phyloP scores from a whole-genome alignment of 139 green algal genomes.

The Chlamydomonas eustigma region DNA sequence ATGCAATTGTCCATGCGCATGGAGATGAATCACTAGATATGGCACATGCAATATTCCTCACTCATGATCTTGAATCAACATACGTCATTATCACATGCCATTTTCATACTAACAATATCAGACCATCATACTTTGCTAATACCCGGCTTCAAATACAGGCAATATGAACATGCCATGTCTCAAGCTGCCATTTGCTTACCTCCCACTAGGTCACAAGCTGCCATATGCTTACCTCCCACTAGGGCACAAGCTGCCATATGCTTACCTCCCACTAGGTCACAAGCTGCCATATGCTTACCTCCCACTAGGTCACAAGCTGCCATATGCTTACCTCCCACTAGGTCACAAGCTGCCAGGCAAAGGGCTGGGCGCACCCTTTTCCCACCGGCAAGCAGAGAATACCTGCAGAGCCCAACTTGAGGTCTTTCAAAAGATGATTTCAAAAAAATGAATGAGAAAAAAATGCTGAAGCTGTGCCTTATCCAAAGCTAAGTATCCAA shows the following conservation, averaged over 20 bases:
- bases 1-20: no score
- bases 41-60: no score
- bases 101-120: no score
- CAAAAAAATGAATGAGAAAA: neutral
- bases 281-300: neutral
- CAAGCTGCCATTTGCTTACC: no score
- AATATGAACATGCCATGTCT: neutral
- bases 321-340: constrained; percentile 78
- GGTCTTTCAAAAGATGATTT: no score
- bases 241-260: neutral
- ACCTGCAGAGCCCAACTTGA: no score
- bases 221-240: neutral
- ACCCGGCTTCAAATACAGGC: neutral
- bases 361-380: constrained; percentile 94
- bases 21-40: no score
- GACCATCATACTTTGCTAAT: neutral
- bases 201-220: neutral
- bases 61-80: no score
- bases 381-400: constrained; percentile 89
- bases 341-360: constrained; percentile 91
- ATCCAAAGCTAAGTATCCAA: neutral
- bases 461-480: neutral
- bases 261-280: neutral
- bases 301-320: constrained; percentile 1
- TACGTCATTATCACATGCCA: no score